phyloP scores from a whole-genome alignment of 2,329 filamentous ascomycete genomes.

The Aspergillus tubingensis region DNA sequence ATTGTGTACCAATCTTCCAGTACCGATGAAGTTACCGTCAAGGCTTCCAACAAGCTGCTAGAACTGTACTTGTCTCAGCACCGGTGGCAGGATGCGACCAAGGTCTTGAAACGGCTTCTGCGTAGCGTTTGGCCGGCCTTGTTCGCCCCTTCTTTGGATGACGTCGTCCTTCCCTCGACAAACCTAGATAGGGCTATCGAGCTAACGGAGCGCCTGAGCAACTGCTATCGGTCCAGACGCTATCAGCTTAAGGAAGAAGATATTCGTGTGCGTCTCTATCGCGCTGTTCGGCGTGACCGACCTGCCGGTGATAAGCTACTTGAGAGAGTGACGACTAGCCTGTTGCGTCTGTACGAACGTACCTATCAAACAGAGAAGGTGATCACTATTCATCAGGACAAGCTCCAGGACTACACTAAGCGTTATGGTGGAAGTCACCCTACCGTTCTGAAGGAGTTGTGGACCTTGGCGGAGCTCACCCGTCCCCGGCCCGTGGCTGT shows the following conservation, averaged over 20 bases:
- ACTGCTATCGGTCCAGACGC: constrained; percentile 46
- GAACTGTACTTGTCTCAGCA: constrained; percentile 48
- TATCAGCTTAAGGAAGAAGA: constrained; percentile 39
- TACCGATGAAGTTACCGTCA: constrained; percentile 44
- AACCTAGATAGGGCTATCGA: constrained; percentile 49
- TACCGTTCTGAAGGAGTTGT: constrained; percentile 39
- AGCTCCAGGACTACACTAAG: constrained; percentile 39
- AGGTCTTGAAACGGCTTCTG: constrained; percentile 49
- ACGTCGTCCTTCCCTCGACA: constrained; percentile 46
- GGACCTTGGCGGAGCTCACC: constrained; percentile 39
- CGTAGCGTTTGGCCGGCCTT: constrained; percentile 51
- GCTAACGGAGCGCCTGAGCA: constrained; percentile 49
- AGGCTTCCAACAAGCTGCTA: constrained; percentile 44
- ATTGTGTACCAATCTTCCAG: constrained; percentile 47
- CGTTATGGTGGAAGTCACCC: constrained; percentile 36
- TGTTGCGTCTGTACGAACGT: constrained; percentile 34
- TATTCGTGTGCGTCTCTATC: constrained; percentile 38
- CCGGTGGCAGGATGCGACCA: constrained; percentile 51
- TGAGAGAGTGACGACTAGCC: constrained; percentile 26
- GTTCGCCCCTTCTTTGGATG: constrained; percentile 46
- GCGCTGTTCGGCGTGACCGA: constrained; percentile 30
- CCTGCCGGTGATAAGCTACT: constrained; percentile 33
- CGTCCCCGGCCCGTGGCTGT: constrained; percentile 37
- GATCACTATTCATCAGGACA: constrained; percentile 40
- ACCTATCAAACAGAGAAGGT: constrained; percentile 35